Conservation (phyloP, 2,329 filamentous ascomycete species). For the Bipolaris oryzae region DNA sequence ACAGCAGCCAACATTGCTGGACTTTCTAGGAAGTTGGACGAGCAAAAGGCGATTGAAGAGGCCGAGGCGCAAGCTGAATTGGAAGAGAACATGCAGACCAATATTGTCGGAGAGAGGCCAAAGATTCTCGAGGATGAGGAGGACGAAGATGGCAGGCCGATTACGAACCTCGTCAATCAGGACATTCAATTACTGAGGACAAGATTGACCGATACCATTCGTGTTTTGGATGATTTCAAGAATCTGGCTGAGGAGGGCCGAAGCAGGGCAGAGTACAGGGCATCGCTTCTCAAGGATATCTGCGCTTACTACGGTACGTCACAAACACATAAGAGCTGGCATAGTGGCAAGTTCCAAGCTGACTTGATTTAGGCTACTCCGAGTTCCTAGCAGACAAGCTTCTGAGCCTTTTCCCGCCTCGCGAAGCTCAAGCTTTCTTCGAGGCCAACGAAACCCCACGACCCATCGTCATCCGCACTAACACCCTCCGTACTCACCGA, state of each 20-base stretch:
- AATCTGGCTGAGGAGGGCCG: constrained; percentile 79
- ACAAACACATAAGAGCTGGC: not conserved
- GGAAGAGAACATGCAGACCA: constrained; percentile 89
- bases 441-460: constrained; percentile 96
- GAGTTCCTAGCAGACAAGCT: constrained; percentile 95
- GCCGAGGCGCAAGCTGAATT: constrained; percentile 85
- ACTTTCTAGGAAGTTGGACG: constrained; percentile 82
- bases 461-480: constrained; percentile 94
- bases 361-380: constrained; percentile 67
- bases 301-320: constrained; percentile 80
- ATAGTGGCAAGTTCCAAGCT: not conserved
- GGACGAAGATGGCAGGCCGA: constrained; percentile 64
- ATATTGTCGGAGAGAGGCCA: constrained; percentile 74
- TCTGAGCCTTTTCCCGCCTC: constrained; percentile 86
- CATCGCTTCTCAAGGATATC: constrained; percentile 86
- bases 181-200: constrained; percentile 88
- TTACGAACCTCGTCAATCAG: constrained; percentile 70
- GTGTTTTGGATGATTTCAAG: constrained; percentile 86
- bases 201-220: constrained; percentile 90
- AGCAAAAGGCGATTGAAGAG: constrained; percentile 75
- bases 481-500: constrained; percentile 81
- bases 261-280: constrained; percentile 85
- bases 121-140: constrained; percentile 67
- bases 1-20: constrained; percentile 97
- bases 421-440: constrained; percentile 97